These are phyloP conservation scores for Trichoderma gamsii DNA, from an alignment of 495 filamentous ascomycete genomes.

Conservation along the genomic window DNA sequence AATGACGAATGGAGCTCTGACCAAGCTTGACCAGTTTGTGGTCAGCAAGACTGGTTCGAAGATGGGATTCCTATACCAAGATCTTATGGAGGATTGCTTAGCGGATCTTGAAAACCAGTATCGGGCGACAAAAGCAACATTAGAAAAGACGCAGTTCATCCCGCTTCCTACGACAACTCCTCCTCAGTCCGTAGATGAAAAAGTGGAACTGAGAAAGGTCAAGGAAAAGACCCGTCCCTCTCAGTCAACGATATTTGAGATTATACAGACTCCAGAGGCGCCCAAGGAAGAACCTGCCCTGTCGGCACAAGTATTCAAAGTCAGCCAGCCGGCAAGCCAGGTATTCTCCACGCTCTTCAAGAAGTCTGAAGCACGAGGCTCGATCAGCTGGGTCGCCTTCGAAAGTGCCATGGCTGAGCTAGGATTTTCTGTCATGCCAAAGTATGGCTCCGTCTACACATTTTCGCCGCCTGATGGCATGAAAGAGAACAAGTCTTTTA, in stretches of 20 bases:
- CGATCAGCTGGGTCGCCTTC: conserved; percentile 32
- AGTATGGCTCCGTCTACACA: conserved; percentile 26
- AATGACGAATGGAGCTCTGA: conserved; percentile 29
- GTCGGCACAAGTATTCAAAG: conserved; percentile 21
- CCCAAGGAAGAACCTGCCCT: background rate
- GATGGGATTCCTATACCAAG: conserved; percentile 32
- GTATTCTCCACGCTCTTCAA: conserved; percentile 30
- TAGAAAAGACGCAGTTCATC: conserved; percentile 12
- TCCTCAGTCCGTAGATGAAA: conserved; percentile 17
- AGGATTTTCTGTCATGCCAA: conserved; percentile 27
- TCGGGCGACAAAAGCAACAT: conserved; percentile 20
- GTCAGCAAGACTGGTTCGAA: conserved; percentile 30
- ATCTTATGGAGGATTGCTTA: conserved; percentile 29
- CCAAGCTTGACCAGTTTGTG: conserved; percentile 30
- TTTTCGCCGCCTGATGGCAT: conserved; percentile 24
- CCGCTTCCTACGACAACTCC: conserved; percentile 13
- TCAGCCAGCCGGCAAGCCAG: conserved; percentile 24
- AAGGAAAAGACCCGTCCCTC: conserved; percentile 35
- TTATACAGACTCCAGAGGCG: conserved; percentile 15
- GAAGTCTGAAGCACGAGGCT: conserved; percentile 24
- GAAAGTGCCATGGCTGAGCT: conserved; percentile 32
- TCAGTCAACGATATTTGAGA: conserved; percentile 27
- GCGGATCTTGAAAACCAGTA: conserved; percentile 22
- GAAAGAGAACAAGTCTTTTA: conserved; percentile 20
- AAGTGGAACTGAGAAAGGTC: conserved; percentile 24